A percentile compares a stretch with the other conserved stretches of the same genome.
phyloP scores from a whole-genome alignment of 2,329 filamentous ascomycete genomes.

The Colletotrichum cuscutae region DNA sequence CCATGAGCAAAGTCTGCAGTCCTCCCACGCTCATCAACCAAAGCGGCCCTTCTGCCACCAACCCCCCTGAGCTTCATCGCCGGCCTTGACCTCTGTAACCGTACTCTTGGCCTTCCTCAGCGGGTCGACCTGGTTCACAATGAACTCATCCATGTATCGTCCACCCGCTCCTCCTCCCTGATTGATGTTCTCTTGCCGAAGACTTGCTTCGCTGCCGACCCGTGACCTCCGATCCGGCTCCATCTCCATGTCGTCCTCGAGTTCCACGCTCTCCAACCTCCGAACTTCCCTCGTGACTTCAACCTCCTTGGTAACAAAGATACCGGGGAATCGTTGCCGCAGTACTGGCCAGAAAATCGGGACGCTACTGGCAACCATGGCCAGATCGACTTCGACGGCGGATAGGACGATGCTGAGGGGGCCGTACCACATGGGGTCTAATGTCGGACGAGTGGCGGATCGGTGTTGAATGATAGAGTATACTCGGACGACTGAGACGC shows the following conservation, averaged over 20 bases:
- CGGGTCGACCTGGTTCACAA: constrained; percentile 21
- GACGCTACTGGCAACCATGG: constrained; percentile 60
- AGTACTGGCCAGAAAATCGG: constrained; percentile 89
- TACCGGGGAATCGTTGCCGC: constrained; percentile 11
- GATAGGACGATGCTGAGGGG: constrained; percentile 37
- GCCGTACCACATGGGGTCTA: constrained; percentile 48
- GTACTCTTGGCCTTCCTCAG: constrained; percentile 17
- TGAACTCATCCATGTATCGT: constrained; percentile 17
- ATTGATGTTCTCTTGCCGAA: constrained; percentile 18
- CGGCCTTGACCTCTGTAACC: constrained; percentile 20
- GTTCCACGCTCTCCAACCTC: constrained; percentile 17
- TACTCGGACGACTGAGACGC: constrained; percentile 45
- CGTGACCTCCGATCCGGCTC: constrained; percentile 24
- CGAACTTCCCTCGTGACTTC: constrained; percentile 25
- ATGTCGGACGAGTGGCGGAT: constrained; percentile 43
- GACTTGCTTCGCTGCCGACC: constrained; percentile 31
- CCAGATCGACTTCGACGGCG: constrained; percentile 36
- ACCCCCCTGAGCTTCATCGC: background rate
- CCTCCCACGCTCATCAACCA: background rate
- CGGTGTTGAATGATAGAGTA: constrained; percentile 43
- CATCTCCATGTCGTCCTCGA: constrained; percentile 27
- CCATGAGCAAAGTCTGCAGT: background rate
- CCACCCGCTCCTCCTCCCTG: background rate
- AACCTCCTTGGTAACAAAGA: constrained; percentile 34
- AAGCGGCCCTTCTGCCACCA: constrained; percentile 17